Conservation (phyloP, 169 alveolate species). For the Plasmodium inui region DNA sequence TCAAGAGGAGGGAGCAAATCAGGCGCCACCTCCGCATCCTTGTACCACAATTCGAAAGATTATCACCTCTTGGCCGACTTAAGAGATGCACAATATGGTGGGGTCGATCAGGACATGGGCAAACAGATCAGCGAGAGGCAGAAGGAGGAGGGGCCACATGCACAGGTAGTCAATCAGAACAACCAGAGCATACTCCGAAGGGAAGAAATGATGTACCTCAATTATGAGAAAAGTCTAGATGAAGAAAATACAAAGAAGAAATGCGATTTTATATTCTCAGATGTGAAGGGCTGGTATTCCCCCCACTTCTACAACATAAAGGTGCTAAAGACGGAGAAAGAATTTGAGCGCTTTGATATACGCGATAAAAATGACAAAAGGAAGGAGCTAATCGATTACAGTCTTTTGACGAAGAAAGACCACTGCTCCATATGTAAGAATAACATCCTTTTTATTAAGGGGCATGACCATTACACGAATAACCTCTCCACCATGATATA, state of each 20-base stretch:
- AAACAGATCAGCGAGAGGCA: neutral
- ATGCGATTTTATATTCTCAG: conserved; percentile 44
- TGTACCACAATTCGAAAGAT: neutral
- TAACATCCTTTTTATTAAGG: conserved; percentile 43
- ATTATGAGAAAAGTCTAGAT: conserved; percentile 2
- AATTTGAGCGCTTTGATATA: conserved; percentile 63
- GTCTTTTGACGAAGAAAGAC: conserved; percentile 2
- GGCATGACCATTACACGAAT: conserved; percentile 65
- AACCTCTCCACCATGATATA: conserved; percentile 32
- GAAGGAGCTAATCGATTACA: conserved; percentile 22
- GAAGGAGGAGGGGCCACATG: neutral
- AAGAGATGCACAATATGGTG: neutral
- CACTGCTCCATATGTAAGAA: conserved; percentile 39
- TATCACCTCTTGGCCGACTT: neutral
- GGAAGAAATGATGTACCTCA: conserved; percentile 4
- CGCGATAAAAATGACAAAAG: conserved; percentile 31
- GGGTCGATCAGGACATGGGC: neutral
- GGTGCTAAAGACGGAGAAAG: conserved; percentile 21
- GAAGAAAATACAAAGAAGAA: conserved; percentile 39
- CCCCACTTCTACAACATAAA: conserved; percentile 71
- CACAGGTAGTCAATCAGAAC: neutral
- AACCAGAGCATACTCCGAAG: neutral
- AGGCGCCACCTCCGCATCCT: neutral
- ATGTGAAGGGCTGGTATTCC: conserved; percentile 72
- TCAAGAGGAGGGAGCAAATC: neutral